Evolutionary conservation across 148 eudicot species (phyloP), one percentile per base, ranked within the genome.

Genomic region (Amaranthus palmeri): DNA sequence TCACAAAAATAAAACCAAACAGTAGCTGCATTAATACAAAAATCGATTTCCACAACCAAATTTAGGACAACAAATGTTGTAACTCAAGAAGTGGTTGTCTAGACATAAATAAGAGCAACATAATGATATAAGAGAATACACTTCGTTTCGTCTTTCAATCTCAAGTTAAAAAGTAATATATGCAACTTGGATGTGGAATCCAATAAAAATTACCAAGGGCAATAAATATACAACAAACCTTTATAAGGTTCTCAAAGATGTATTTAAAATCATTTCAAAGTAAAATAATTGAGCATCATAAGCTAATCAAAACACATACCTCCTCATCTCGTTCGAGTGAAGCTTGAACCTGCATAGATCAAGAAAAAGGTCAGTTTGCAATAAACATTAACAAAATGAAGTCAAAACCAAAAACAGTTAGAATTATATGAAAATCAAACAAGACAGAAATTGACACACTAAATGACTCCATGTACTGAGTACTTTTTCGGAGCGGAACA

Each of bases 321-420:
- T 93, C 98, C 68, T 93, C 93, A 84, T 90, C 97, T 67, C 96
- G 88, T 79, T 87, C 96, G 76, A 84, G 85, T 65, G 98, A 88
- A 51, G 89, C 93, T 66, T 83, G 93, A 76, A 86, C 93, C 97
- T 92, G 92, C 76, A 82, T 44, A 51, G 56, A 80, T 61, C 61
- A 72, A 53, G 42, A 47, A 71, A 71, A 63, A 42, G 59, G 25
- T 42, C 9, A 54, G n/a, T 40, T 47, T 7, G 36, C 25, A 53
- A 7, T 46, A 43, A 42, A 15, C 8, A 14, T n/a, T 47, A 69
- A 42, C 45, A 70, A 40, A 52, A 17, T 13, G 25, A 48, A 65
- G 17, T 10, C 1, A 9, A 25, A n/a, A 45, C 13, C 6, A 51
- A 51, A 51, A 17, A 7, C 41, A 67, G 49, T 57, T 4, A 59